Evolutionary conservation across 2,329 filamentous ascomycete species (phyloP).

Genomic region (Pseudocercospora crystallina): DNA sequence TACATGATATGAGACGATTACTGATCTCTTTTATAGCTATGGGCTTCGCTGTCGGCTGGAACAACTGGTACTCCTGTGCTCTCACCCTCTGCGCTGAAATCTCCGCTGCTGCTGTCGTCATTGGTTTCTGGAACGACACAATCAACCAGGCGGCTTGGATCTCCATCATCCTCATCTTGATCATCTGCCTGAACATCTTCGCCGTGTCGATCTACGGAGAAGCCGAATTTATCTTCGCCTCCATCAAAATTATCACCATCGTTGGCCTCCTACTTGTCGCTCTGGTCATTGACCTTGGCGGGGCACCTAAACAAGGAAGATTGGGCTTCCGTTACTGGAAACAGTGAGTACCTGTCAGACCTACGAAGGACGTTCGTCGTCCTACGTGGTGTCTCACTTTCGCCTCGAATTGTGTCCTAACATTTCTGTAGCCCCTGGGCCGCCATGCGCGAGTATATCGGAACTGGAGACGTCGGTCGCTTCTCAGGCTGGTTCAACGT

Average conservation of each 20-base stretch:
- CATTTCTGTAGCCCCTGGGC: slow-evolving; percentile 51
- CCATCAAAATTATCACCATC: slow-evolving; percentile 52
- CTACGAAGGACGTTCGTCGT: slow-evolving; percentile 26
- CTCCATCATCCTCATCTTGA: slow-evolving; percentile 60
- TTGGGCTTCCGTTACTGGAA: slow-evolving; percentile 71
- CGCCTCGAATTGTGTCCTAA: too few relatives aligned
- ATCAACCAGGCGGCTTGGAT: slow-evolving; percentile 42
- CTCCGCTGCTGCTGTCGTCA: slow-evolving; percentile 63
- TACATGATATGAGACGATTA: too few relatives aligned
- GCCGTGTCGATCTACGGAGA: slow-evolving; percentile 52
- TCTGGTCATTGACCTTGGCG: slow-evolving; percentile 63
- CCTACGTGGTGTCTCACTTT: too few relatives aligned
- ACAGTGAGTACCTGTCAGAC: slow-evolving; percentile 7
- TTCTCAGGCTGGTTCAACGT: slow-evolving; percentile 63
- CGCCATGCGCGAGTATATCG: slow-evolving; percentile 59
- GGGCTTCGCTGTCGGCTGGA: slow-evolving; percentile 18
- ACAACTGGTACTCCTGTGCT: slow-evolving; percentile 46
- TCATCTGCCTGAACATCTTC: slow-evolving; percentile 62
- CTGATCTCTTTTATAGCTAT: background rate
- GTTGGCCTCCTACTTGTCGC: slow-evolving; percentile 41
- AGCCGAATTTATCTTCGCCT: slow-evolving; percentile 54
- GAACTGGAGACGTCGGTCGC: slow-evolving; percentile 44
- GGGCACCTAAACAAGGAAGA: slow-evolving; percentile 57
- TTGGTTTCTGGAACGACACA: slow-evolving; percentile 56
- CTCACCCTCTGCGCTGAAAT: slow-evolving; percentile 59